Evolutionary conservation across 306 rosid species (phyloP), one percentile per base, ranked within the genome.

Genomic region (Pyrus communis): DNA sequence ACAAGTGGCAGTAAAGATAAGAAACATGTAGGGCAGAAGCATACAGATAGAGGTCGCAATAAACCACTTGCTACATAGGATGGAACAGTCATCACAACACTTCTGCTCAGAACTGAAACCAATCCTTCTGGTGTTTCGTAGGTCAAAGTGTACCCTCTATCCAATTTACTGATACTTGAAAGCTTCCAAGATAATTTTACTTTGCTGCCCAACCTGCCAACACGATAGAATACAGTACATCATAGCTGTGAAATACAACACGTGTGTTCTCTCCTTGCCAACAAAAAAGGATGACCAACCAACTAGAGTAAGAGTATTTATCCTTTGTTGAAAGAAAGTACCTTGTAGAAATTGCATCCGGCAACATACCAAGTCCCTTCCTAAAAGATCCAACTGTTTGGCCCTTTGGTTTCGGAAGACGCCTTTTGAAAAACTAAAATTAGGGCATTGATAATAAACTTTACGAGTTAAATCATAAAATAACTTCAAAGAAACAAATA

Each of bases 321-420:
- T 45, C 52, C 52, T 61, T 52, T 19, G 42, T 43, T 43, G 25
- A 75, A 77, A 49, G 57, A 21, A 25, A 73, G 25, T 85, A 92
- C 99, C 91, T 89, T 43, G 85, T 70, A 82, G 97, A 90, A 78
- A 95, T 92, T 74, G 99, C 96, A 18, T 92, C 82, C 18, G 99
- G 97, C 84, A 92, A 82, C 97, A 92, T 95, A 71, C 86, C 78
- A 78, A 95, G 97, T 78, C 99, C 97, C 85, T 90, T 93, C 73
- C 93, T 85, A 74, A 95, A 89, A 82, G 97, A 95, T 73, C 97
- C 97, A 79, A 95, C 99, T 18, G 97, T 95, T 83, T 92, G 99
- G 71, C 97, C 98, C 87, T 92, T 91, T 40, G 97, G 97, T 82
- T 83, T 91, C 64, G 99, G 98, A 25, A 95, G 96, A 81, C 89